These are phyloP conservation scores for Hymenoscyphus fraxineus DNA, from an alignment of 2,329 filamentous ascomycete species.

Conservation along the genomic window DNA sequence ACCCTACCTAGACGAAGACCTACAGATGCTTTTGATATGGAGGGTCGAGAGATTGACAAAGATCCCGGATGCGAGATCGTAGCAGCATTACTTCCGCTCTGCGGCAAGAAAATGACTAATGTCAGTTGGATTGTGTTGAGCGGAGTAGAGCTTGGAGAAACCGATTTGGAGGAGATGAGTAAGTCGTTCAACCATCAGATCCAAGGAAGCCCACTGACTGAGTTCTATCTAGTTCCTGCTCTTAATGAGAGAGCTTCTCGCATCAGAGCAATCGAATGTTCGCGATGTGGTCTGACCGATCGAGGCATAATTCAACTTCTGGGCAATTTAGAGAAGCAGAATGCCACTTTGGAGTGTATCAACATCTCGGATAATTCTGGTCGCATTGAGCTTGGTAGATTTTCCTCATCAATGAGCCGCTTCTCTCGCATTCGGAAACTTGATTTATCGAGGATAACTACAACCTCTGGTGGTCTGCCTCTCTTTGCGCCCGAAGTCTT, in stretches of 20 bases:
- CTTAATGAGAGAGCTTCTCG: constrained; percentile 62
- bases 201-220: constrained; percentile 27
- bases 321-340: constrained; percentile 60
- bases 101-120: constrained; percentile 62
- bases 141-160: constrained; percentile 66
- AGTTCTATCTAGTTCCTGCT: constrained; percentile 52
- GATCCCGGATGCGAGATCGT: constrained; percentile 67
- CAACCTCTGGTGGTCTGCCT: constrained; percentile 59
- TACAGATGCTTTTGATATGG: constrained; percentile 40
- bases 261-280: constrained; percentile 64
- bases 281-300: constrained; percentile 57
- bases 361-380: constrained; percentile 65
- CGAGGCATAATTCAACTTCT: constrained; percentile 58
- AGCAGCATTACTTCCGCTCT: constrained; percentile 65
- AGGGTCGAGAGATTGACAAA: constrained; percentile 46
- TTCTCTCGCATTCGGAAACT: constrained; percentile 64
- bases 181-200: not conserved
- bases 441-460: constrained; percentile 61
- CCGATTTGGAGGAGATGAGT: constrained; percentile 57
- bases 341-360: constrained; percentile 62
- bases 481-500: constrained; percentile 64
- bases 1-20: constrained; percentile 53
- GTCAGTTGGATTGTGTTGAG: constrained; percentile 69
- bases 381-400: constrained; percentile 58
- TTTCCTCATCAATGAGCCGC: constrained; percentile 63